Evolutionary conservation across 2,329 filamentous ascomycete genomes (phyloP).

Genomic region (Fonsecaea erecta): DNA sequence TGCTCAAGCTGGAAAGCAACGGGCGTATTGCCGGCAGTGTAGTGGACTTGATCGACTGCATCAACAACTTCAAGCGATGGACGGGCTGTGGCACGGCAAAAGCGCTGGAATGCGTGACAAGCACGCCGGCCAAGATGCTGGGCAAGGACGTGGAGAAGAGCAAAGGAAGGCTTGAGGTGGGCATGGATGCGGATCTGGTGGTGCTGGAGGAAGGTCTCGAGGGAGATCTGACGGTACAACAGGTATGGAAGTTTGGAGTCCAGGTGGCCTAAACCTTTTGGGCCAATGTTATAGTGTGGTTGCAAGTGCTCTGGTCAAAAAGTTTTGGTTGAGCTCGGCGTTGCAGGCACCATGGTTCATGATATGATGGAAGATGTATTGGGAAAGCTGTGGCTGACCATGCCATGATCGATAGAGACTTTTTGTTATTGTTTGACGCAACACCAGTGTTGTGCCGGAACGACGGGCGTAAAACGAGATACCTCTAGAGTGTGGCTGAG

Average conservation of each 20-base stretch:
- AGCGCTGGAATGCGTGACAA: conserved; percentile 73
- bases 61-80: conserved; percentile 80
- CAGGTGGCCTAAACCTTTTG: conserved; percentile 22
- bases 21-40: conserved; percentile 75
- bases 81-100: conserved; percentile 69
- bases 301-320: neutral
- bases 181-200: conserved; percentile 71
- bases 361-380: neutral
- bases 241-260: conserved; percentile 78
- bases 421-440: conserved; percentile 11
- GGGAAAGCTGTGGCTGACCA: neutral
- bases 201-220: conserved; percentile 61
- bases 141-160: conserved; percentile 60
- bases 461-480: neutral
- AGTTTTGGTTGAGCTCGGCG: conserved; percentile 8
- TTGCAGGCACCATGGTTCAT: neutral
- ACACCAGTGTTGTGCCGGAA: neutral
- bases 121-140: conserved; percentile 77
- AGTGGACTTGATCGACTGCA: conserved; percentile 74
- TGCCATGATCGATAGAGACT: conserved; percentile 1
- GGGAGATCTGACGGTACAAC: conserved; percentile 67
- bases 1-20: conserved; percentile 76
- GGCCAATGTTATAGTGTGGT: neutral
- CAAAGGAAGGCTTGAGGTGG: conserved; percentile 70
- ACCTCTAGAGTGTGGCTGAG: neutral